A percentile compares a stretch with the other conserved stretches of the same genome.
Evolutionary conservation across 208 protist species (phyloP).

Genomic region (Entamoeba invadens): DNA sequence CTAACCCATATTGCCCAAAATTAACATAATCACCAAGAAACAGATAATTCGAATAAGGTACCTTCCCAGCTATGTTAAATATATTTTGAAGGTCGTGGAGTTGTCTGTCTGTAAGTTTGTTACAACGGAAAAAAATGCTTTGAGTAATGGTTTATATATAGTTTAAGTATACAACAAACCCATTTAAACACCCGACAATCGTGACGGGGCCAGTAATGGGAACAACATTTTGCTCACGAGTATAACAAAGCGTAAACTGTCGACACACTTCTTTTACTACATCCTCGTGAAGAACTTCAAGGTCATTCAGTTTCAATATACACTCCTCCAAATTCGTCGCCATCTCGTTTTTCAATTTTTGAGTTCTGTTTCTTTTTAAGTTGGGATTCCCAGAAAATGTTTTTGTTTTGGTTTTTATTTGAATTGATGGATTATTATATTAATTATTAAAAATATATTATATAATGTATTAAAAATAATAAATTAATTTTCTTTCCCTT

Average conservation of each 20-base stretch:
- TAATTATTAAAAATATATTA: no score
- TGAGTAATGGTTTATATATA: no score
- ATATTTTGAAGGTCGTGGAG: constrained; percentile 88
- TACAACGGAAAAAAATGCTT: no score
- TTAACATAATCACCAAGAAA: constrained; percentile 52
- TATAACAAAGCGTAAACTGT: background rate
- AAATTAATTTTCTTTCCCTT: no score
- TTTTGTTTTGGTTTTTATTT: background rate
- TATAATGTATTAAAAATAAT: no score
- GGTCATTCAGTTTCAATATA: background rate
- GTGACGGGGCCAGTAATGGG: background rate
- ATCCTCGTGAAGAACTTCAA: background rate
- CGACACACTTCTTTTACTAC: background rate
- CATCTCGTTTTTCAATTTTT: background rate
- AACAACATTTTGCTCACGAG: background rate
- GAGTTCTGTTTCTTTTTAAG: background rate
- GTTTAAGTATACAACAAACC: no score
- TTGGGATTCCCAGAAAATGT: background rate
- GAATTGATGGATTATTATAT: no score
- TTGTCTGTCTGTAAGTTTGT: no score
- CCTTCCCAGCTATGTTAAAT: constrained; percentile 71
- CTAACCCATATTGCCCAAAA: constrained; percentile 47
- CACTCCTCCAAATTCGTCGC: background rate
- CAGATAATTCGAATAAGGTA: background rate
- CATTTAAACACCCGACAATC: background rate